Base-by-base conservation (phyloP, 2,329 filamentous ascomycete species). In the Colletotrichum viniferum region DNA sequence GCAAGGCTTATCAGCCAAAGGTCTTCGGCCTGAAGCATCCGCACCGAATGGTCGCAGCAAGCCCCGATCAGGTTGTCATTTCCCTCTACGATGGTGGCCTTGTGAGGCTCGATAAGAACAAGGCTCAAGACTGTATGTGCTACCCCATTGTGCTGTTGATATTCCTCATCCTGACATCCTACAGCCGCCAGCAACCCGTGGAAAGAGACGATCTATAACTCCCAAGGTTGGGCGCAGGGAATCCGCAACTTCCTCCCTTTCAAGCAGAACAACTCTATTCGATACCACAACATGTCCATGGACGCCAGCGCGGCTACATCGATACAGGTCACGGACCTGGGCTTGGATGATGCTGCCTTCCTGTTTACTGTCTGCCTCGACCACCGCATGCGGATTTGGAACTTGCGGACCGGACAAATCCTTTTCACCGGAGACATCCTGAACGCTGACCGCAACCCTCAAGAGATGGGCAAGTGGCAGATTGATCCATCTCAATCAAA, bases 381-480 rank as follows among this genome's bases (percentile, higher is more conserved):
- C 79, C 96, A 99, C 82, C 93, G 92, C 13, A 86, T 99, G 81
- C 93, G 96, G 80, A 92, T 97, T 52, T 98, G 97, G 96, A 97
- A 98, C 81, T 88, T 96, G 36, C 88, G 91, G n/a, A 94, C 91
- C 52, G 96, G 96, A 62, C 94, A 93, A 81, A 90, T 97, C 70
- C 91, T 95, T 7, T 92, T 92, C 71, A 93, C 93, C 7, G 92
- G 92, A 78, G 96, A 99, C 83, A 88, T 99, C 36, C 84, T 98
- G 18, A 92, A 94, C 78, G 89, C 92, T 24, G 87, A 90, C 36
- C 85, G 91, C 69, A 90, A 94, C 66, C 89, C 92, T 1, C 92
- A 95, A 65, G 94, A 96, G 69, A 85, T 90, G 26, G 88, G 90
- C n/a, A 93, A 94, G 76, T 95, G 95, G 86, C 90, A 92, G 5